phyloP scores from a whole-genome alignment of 345 rosid species.

The Brassica napus region Da-Ae NC_063442.1:3650001-3650500 shows the following conservation, averaged over 20 bases:
- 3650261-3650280: conserved; percentile 30
- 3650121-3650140: conserved; percentile 60
- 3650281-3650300: conserved; percentile 44
- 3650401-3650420: conserved; percentile 42
- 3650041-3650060: conserved; percentile 85
- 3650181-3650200: conserved; percentile 16
- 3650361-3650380: conserved; percentile 12
- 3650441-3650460: conserved; percentile 22
- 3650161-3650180: conserved; percentile 25
- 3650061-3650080: conserved; percentile 47
- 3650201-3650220: conserved; percentile 23
- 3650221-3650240: conserved; percentile 37
- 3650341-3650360: conserved; percentile 1
- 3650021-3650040: conserved; percentile 85
- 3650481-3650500: conserved; percentile 36
- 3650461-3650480: conserved; percentile 7
- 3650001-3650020: conserved; percentile 93
- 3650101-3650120: conserved; percentile 17
- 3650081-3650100: conserved; percentile 25
- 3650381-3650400: conserved; percentile 30
- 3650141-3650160: conserved; percentile 49
- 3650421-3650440: conserved; percentile 36
- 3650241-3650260: conserved; percentile 38
- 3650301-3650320: background rate
- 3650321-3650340: conserved; percentile 24